Evolutionary conservation across 352 stramenopile genomes (phyloP).

Genomic region (Elongisporangium undulatum): DNA sequence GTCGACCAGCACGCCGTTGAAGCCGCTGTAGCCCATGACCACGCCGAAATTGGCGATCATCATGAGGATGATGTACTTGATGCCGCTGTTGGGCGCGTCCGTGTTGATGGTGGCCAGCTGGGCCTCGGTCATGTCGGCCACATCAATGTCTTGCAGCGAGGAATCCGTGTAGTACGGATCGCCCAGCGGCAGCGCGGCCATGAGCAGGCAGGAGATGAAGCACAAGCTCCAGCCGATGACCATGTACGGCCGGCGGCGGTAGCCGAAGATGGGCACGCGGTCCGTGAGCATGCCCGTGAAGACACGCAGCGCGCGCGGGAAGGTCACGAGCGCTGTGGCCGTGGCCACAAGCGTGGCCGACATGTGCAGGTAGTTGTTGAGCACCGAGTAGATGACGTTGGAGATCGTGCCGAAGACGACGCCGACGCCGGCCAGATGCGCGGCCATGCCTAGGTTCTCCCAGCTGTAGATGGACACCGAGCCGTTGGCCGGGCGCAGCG

Average conservation of each 20-base stretch:
- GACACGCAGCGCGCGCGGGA: constrained; percentile 37
- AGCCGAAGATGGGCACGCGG: constrained; percentile 67
- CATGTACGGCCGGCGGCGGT: constrained; percentile 77
- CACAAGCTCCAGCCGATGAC: constrained; percentile 52
- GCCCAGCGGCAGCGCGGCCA: constrained; percentile 33
- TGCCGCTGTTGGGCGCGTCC: constrained; percentile 30
- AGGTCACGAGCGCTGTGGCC: constrained; percentile 31
- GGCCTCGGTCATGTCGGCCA: constrained; percentile 20
- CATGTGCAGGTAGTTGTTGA: constrained; percentile 62
- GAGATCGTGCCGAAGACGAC: constrained; percentile 31
- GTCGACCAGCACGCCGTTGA: constrained; percentile 55
- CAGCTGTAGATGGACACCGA: constrained; percentile 19
- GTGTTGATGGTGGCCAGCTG: constrained; percentile 31
- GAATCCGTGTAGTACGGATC: constrained; percentile 38
- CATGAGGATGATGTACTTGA: constrained; percentile 56
- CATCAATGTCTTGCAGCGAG: constrained; percentile 17
- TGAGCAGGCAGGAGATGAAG: constrained; percentile 29
- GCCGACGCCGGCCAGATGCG: constrained; percentile 31
- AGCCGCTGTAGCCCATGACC: constrained; percentile 64
- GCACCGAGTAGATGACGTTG: constrained; percentile 40
- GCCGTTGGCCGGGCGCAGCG: background rate
- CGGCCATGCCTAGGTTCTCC: constrained; percentile 35
- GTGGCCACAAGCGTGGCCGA: constrained; percentile 34
- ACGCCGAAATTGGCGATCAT: constrained; percentile 69
- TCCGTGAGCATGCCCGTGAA: constrained; percentile 71